Conservation (phyloP, 2,329 filamentous ascomycete species). For the Penicillium sp. region DNA sequence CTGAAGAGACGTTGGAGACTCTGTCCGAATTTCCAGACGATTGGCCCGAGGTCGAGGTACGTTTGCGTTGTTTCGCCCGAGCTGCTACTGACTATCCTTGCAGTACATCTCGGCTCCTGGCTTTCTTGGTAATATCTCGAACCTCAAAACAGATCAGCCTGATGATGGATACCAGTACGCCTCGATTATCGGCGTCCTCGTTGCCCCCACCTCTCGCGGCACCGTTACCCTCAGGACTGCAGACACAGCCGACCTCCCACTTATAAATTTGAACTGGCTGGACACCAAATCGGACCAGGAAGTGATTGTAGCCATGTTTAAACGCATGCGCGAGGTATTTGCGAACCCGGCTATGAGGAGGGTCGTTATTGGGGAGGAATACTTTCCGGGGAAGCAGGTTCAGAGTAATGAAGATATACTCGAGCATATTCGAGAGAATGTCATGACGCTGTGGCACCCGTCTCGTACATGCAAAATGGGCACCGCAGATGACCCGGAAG, state of each 20-base stretch:
- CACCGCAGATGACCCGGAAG: conserved; percentile 29
- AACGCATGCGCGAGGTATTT: conserved; percentile 46
- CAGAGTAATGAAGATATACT: conserved; percentile 49
- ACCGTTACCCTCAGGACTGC: conserved; percentile 48
- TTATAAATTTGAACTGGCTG: conserved; percentile 55
- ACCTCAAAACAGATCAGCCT: conserved; percentile 15
- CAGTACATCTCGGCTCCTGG: conserved; percentile 31
- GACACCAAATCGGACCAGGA: conserved; percentile 47
- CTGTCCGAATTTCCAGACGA: conserved; percentile 35
- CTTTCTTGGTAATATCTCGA: conserved; percentile 23
- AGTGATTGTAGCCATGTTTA: conserved; percentile 48
- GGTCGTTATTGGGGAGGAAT: conserved; percentile 39
- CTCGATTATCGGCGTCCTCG: conserved; percentile 38
- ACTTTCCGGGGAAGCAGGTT: conserved; percentile 41
- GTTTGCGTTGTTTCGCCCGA: neutral
- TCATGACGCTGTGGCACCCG: conserved; percentile 41
- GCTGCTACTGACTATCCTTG: neutral
- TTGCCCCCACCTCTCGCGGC: conserved; percentile 51
- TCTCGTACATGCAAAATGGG: conserved; percentile 46
- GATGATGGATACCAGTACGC: conserved; percentile 39
- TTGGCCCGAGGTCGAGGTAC: conserved; percentile 44
- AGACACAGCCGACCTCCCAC: conserved; percentile 41
- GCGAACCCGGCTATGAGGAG: conserved; percentile 28
- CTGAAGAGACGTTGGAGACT: conserved; percentile 19
- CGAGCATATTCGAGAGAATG: conserved; percentile 28